Evolutionary conservation across 805 yeast genomes (phyloP).

Genomic region (Nakazawaea wyomingensis): DNA sequence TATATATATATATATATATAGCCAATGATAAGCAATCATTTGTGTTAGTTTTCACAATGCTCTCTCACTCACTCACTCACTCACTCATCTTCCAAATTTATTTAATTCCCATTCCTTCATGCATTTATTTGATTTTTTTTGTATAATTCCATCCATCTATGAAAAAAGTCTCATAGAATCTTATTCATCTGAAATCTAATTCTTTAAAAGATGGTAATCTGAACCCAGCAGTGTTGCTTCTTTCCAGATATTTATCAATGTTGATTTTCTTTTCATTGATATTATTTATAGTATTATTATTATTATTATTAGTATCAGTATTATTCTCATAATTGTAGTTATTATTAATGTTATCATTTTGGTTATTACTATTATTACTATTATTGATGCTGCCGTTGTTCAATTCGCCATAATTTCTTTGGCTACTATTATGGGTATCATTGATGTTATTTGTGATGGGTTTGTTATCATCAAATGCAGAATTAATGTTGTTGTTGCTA

Average conservation of each 20-base stretch:
- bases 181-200: conserved; percentile 6
- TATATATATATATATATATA: too few species aligned
- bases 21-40: too few species aligned
- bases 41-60: too few species aligned
- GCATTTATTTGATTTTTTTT: too few species aligned
- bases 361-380: neutral
- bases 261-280: neutral
- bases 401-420: neutral
- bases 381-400: neutral
- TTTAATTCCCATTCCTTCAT: too few species aligned
- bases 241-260: neutral
- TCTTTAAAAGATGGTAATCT: conserved; percentile 13
- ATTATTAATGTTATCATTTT: neutral
- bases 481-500: neutral
- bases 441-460: too few species aligned
- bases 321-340: neutral
- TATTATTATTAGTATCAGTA: neutral
- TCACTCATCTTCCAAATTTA: too few species aligned
- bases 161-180: too few species aligned
- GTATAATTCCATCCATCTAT: too few species aligned
- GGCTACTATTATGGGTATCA: neutral
- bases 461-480: neutral
- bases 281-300: neutral
- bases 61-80: too few species aligned
- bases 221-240: neutral